Evolutionary conservation across 2,329 filamentous ascomycete species (phyloP), one percentile per base, ranked within the genome.

Genomic region (Fusarium sacchari): DNA sequence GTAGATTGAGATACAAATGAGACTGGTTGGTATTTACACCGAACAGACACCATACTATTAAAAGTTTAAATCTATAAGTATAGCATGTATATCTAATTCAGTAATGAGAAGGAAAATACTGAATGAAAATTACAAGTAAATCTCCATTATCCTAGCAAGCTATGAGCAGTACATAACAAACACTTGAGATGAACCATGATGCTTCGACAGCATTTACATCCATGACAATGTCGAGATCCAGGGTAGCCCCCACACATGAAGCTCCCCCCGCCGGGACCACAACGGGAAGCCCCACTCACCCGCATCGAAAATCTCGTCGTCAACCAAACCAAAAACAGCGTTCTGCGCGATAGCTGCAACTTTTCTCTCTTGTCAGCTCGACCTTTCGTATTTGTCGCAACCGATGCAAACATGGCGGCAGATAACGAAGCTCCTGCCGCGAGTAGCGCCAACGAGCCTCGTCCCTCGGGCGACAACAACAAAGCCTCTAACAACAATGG

Each of bases 381-480:
- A 53, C 34, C 20, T 64, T 60, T 62, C 24, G 24, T 28, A 34
- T 34, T 58, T 72, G 63, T 76, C 75, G 59, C 75, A 72, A 72
- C 60, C 68, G 75, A 82, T 82, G 80, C 77, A 77, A 76, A 49
- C 66, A 82, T 82, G 80, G 80, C 79, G 71, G 74, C 76, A 74
- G 74, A 73, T 72, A 74, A 78, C 65, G 80, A 80, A 64, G 63
- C 73, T 78, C 66, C 75, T 79, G 72, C 74, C 71, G 67, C 77
- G 72, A 77, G 72, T 64, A 67, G 75, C 65, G 68, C 74, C 52
- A 66, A 58, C 37, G 64, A 75, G 39, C 39, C 74, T 46, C 67
- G 68, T 40, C 55, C 73, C 49, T 72, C 70, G 49, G 70, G 67
- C 64, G 68, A 71, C 49, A 69, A 62, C 67, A 78, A 77, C 57